Evolutionary conservation across 2,329 filamentous ascomycete species (phyloP).

Genomic region (Amauroascus verrucosus): DNA sequence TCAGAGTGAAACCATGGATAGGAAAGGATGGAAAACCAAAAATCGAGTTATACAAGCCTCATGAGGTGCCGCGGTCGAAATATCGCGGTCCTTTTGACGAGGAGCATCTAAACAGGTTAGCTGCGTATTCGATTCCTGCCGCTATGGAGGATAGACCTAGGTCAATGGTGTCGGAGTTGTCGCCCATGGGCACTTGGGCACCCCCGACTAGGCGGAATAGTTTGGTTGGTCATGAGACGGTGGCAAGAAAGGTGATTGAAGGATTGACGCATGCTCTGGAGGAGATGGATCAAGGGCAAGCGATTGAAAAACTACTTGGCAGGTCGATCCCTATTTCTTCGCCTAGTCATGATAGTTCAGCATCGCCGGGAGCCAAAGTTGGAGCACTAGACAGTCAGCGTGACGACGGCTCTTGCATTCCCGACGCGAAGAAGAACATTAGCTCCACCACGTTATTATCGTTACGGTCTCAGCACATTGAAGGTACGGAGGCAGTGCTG

Average conservation of each 20-base stretch:
- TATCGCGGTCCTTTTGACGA: constrained; percentile 41
- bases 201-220: constrained; percentile 12
- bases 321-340: background rate
- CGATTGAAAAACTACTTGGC: background rate
- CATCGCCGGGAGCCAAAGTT: too few relatives aligned
- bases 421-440: constrained; percentile 4
- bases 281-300: background rate
- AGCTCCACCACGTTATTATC: constrained; percentile 14
- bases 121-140: constrained; percentile 34
- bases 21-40: constrained; percentile 29
- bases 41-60: constrained; percentile 40
- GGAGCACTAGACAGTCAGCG: background rate
- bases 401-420: background rate
- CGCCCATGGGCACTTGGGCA: constrained; percentile 23
- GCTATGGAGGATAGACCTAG: constrained; percentile 27
- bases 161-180: constrained; percentile 30
- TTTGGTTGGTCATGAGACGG: background rate
- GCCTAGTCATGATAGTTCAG: background rate
- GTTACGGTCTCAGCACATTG: background rate
- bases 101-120: constrained; percentile 35
- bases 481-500: background rate
- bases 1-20: constrained; percentile 7
- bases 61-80: constrained; percentile 41
- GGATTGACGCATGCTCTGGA: constrained; percentile 6
- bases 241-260: constrained; percentile 4